Base-by-base conservation (phyloP, 2,329 filamentous ascomycete genomes). In the Lasiodiplodia theobromae region DNA sequence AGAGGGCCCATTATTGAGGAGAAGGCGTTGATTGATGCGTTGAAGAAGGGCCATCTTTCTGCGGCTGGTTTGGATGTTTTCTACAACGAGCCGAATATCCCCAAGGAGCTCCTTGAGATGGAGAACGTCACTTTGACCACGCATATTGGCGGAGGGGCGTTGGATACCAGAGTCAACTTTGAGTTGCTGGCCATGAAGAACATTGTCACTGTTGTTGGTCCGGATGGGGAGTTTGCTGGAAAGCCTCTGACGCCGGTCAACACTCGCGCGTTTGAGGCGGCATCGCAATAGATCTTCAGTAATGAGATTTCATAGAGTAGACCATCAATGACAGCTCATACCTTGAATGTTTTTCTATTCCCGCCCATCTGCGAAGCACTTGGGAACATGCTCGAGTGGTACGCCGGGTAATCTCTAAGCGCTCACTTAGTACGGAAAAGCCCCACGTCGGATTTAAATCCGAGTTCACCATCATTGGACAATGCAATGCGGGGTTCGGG, bases 101-200 rank as follows among this genome's bases (percentile, higher is more conserved):
- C 77, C 63, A 72, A 69, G 2, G 71, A 70, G 60, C 71, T 79
- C 28, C 71, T 60, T 12, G 74, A 76, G 47, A 76, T 79, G 71
- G 75, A 75, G 68, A 75, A 73, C 64, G 74, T 76, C 7, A 78
- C 78, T 2, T 68, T 80, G 68, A 88, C 87, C 1, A 86, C 86
- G 57, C 88, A 89, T 71, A 89, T 88, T 72, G 87, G 86, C 0
- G 87, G 87, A 0, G 87, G 86, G 1, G 88, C 87, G 18, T 79
- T 88, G 37, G 86, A 89, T 74, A 88, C 87, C 70, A 84, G 86
- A 66, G 76, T 82, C 16, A 86, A 85, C 0, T 89, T 89, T 68
- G 88, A 89, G 78, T 83, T 86, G 74, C 72, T 88, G 72, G 84
- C 83, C 38, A 89, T 90, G 86, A 78, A 84, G 68, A 90, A 89